phyloP scores from a whole-genome alignment of 805 yeast genomes.

The Candida qinlingensis region DNA sequence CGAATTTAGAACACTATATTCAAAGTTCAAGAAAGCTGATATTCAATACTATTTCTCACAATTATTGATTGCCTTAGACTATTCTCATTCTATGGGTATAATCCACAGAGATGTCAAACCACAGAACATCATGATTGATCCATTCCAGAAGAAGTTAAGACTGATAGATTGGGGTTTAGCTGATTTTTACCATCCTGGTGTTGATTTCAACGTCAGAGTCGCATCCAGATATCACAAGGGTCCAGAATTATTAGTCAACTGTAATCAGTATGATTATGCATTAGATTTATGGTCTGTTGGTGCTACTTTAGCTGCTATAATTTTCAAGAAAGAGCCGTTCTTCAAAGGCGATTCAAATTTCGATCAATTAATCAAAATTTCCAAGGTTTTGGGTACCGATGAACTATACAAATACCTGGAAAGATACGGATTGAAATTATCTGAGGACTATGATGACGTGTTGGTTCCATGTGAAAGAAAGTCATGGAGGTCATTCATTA shows the following conservation, averaged over 20 bases:
- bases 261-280: constrained; percentile 85
- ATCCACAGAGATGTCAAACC: constrained; percentile 97
- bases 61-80: constrained; percentile 78
- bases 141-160: constrained; percentile 58
- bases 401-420: constrained; percentile 62
- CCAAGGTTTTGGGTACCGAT: constrained; percentile 82
- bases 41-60: constrained; percentile 80
- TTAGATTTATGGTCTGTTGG: constrained; percentile 93
- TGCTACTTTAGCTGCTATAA: constrained; percentile 85
- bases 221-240: constrained; percentile 93
- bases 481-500: constrained; percentile 83
- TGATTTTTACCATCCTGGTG: constrained; percentile 86
- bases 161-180: constrained; percentile 96
- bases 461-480: constrained; percentile 67
- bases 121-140: constrained; percentile 94
- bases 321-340: constrained; percentile 87
- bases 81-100: constrained; percentile 89
- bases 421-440: constrained; percentile 67
- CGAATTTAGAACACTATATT: constrained; percentile 77
- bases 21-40: constrained; percentile 69
- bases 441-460: constrained; percentile 71
- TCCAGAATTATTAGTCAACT: constrained; percentile 83
- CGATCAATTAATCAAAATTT: constrained; percentile 87
- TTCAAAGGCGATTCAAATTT: constrained; percentile 88
- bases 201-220: constrained; percentile 87